phyloP scores from a whole-genome alignment of 768 basidiomycete genomes.

The Russula ochroleuca region DNA sequence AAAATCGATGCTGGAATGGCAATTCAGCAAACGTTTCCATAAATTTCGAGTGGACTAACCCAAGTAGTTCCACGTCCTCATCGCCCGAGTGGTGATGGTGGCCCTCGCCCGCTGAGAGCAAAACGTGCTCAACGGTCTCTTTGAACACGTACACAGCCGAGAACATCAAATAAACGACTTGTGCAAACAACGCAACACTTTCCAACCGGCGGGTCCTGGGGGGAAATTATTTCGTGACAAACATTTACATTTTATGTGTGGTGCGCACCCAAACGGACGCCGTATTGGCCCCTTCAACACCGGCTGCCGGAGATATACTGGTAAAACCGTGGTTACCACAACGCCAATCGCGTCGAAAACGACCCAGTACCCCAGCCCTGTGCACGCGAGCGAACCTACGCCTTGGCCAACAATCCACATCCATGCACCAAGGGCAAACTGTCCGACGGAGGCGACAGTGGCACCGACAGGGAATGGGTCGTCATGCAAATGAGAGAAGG shows the following conservation, averaged over 20 bases:
- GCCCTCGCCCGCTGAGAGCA: conserved; percentile 64
- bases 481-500: conserved; percentile 18
- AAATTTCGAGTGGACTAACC: conserved; percentile 35
- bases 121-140: conserved; percentile 89
- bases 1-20: conserved; percentile 53
- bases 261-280: conserved; percentile 56
- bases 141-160: conserved; percentile 94
- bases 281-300: conserved; percentile 35
- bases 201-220: conserved; percentile 60
- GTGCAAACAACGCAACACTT: conserved; percentile 77
- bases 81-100: conserved; percentile 71
- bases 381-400: conserved; percentile 78
- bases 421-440: conserved; percentile 64
- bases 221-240: neutral
- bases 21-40: neutral
- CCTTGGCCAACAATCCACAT: conserved; percentile 91
- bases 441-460: conserved; percentile 31
- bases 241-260: neutral
- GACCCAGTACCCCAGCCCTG: conserved; percentile 93
- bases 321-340: conserved; percentile 45
- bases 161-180: conserved; percentile 91
- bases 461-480: conserved; percentile 23
- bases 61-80: conserved; percentile 39
- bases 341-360: conserved; percentile 93
- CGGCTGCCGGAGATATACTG: conserved; percentile 40